Evolutionary conservation across 2,329 filamentous ascomycete genomes (phyloP), one percentile per base, ranked within the genome.

Genomic region (Fusarium denticulatum): DNA sequence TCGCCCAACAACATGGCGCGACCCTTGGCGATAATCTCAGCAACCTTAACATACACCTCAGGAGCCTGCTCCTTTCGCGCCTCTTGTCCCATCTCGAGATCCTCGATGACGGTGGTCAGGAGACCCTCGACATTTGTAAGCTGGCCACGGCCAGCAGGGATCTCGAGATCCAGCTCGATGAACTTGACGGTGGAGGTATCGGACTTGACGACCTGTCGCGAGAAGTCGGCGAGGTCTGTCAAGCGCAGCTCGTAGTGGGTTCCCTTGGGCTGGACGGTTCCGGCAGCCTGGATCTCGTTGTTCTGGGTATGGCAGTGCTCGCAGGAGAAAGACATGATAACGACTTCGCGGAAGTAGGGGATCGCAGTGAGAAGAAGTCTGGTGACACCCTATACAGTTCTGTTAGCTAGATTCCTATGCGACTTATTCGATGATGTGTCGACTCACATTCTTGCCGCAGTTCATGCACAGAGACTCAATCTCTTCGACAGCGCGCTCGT

Each of bases 281-380:
- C 95, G 34, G 96, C 96, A 14, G 95, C 91, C 81, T 98, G 96
- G 77, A 99, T 93, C 78, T 98, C 96, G 82, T 95, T 95, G 86
- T 98, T 97, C 75, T 93, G 91, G 84, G 96, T 92, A 80, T 91
- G 87, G 85, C 96, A 99, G 83, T 98, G 90, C 11, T 94, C 91
- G 86, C 96, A 99, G 75, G 90, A 89, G 83, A 99, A 99, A 71
- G 96, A 98, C 92, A 98, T 97, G 82, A 99, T 90, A 79, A 99
- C 94, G 72, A 99, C 92, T 83, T 99, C 96, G 85, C 95, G 94
- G 87, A 99, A 99, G 88, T 94, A 98, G 22, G 96, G 96, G 63
- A 99, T 98, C 74, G 91, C 91, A 22, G 97, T 97, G 61, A 99
- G 90, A 47, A 99, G 90, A 28, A 99, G 89, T 67, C 92, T 90